Conservation (phyloP, 106 monocot species). For the Dendrobium officinale region DNA sequence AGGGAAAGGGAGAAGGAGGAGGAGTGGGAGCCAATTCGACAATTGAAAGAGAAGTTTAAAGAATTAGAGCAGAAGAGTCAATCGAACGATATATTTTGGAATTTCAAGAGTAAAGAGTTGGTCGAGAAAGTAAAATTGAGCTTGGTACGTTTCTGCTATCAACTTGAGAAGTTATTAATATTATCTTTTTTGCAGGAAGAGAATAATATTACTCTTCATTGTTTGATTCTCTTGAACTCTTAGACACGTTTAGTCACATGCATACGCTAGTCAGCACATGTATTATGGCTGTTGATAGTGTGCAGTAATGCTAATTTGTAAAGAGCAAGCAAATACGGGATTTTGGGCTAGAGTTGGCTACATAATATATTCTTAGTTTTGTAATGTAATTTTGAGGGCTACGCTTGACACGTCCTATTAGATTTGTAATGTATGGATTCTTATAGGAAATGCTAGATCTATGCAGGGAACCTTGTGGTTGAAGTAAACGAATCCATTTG, state of each 20-base stretch:
- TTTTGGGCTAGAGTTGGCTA: too few species aligned
- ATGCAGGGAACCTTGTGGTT: too few species aligned
- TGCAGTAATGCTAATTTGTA: not conserved
- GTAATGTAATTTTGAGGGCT: not conserved
- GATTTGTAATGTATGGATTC: too few species aligned
- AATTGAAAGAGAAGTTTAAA: slow-evolving; percentile 56
- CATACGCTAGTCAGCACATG: not conserved
- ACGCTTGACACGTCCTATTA: not conserved
- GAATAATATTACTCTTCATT: too few species aligned
- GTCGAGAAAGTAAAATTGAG: slow-evolving; percentile 79
- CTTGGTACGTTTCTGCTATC: slow-evolving; percentile 37
- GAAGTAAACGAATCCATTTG: too few species aligned
- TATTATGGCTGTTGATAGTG: not conserved
- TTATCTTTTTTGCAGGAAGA: not conserved
- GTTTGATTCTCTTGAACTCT: too few species aligned
- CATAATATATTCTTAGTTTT: not conserved
- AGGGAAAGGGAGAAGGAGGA: slow-evolving; percentile 22
- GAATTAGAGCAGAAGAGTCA: slow-evolving; percentile 82
- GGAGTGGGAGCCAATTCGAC: slow-evolving; percentile 62
- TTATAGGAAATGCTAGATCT: too few species aligned
- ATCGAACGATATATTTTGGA: slow-evolving; percentile 49
- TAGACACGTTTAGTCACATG: too few species aligned
- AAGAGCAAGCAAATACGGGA: not conserved
- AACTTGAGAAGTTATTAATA: not conserved
- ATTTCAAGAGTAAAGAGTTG: slow-evolving; percentile 64